Evolutionary conservation across 2,329 filamentous ascomycete species (phyloP).

Genomic region (Trichoderma citrinoviride): DNA sequence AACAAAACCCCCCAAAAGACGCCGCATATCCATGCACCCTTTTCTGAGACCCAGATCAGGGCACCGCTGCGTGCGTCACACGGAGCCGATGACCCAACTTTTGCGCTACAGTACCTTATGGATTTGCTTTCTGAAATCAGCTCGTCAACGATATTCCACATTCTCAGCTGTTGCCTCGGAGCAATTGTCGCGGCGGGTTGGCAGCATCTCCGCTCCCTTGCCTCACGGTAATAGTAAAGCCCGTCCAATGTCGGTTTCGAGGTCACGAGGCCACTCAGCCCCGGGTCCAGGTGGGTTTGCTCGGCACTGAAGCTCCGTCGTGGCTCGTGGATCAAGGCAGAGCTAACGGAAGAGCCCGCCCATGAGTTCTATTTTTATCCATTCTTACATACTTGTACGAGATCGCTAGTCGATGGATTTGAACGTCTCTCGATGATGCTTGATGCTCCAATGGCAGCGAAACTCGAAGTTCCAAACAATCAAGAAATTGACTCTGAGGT

Average conservation of each 20-base stretch:
- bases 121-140: not conserved
- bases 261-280: constrained; percentile 11
- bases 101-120: too few relatives aligned
- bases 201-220: too few relatives aligned
- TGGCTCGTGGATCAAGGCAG: not conserved
- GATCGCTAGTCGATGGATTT: not conserved
- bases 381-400: not conserved
- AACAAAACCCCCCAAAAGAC: not conserved
- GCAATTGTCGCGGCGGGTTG: too few relatives aligned
- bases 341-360: not conserved
- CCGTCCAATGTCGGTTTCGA: too few relatives aligned
- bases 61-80: not conserved
- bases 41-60: constrained; percentile 5
- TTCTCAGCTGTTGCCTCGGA: too few relatives aligned
- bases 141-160: not conserved
- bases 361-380: constrained; percentile 1
- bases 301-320: not conserved
- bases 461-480: not conserved
- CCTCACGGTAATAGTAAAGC: too few relatives aligned
- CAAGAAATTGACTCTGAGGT: not conserved
- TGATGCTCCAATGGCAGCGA: too few relatives aligned
- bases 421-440: not conserved
- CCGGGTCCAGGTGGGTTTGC: not conserved
- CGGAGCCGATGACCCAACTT: too few relatives aligned
- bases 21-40: not conserved